Base-by-base conservation (phyloP, 306 rosid genomes). In the Citrullus colocynthis region DNA sequence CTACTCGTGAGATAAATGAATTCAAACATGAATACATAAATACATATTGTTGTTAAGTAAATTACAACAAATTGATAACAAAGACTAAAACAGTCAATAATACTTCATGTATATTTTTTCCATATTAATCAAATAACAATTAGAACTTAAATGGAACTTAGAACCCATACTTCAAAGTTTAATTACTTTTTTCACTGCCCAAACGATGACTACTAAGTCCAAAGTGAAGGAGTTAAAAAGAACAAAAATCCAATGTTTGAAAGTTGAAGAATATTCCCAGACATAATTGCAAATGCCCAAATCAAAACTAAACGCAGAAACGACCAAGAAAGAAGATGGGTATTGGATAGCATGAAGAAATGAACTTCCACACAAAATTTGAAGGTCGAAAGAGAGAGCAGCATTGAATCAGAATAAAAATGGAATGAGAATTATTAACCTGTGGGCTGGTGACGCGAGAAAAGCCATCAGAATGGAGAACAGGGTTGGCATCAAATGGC, bases 401-500 rank as follows among this genome's bases (percentile, higher is more conserved):
- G 36, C 36, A 32, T 37, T 63, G 66, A 49, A 20, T 30, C 3
- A 16, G 20, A 72, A 49, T 45, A 39, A 45, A 45, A 32, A 69
- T 16, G 41, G 18, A 70, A 45, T 6, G 4, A 62, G 39, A 7
- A 36, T 21, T 39, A 65, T 21, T 39, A 65, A 90, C 96, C 92
- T 78, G 92, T 51, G 96, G 88, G 24, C 60, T 83, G 71, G 86
- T 64, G 85, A 78, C 32, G 82, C 84, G 84, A 69, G 88, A 81
- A 78, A 78, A 81, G n/a, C 74, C 74, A 37, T 81, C 81, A 15
- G 81, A 79, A 34, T 78, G 85, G 74, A 78, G 58, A 41, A 86
- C 80, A 55, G 93, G 88, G 80, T 86, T 86, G 8, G 55, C 79
- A 59, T 64, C 86, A 51, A 85, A 85, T 52, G 97, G 92, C 80